Percentiles rank a stretch among this genome's conserved stretches.
Conservation (phyloP, 2,329 filamentous ascomycete genomes). For the Fusarium sarcochroum region DNA sequence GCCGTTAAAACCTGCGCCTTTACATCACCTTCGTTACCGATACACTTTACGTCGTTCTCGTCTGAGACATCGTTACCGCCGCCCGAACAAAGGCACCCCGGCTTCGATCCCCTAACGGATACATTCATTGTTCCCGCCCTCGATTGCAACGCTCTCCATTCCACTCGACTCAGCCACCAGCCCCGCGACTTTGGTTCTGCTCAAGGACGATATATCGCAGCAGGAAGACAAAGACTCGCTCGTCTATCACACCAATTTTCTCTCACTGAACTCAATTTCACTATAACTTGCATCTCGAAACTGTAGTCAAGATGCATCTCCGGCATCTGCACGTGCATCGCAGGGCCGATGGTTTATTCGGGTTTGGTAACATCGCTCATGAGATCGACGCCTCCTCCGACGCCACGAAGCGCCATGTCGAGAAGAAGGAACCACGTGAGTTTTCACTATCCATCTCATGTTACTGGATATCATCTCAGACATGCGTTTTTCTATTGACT, state of each 20-base stretch:
- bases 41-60: constrained; percentile 15
- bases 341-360: constrained; percentile 47
- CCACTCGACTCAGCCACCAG: constrained; percentile 43
- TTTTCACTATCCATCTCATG: not conserved
- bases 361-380: constrained; percentile 47
- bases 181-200: constrained; percentile 32
- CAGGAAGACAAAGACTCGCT: constrained; percentile 1
- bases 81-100: constrained; percentile 38
- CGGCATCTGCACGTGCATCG: constrained; percentile 50
- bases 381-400: constrained; percentile 35
- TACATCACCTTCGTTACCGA: constrained; percentile 24
- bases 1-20: constrained; percentile 24
- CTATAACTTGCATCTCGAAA: not conserved
- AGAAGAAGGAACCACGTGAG: constrained; percentile 37
- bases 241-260: not conserved
- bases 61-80: constrained; percentile 48
- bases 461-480: not conserved
- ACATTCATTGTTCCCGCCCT: constrained; percentile 49
- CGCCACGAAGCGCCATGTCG: constrained; percentile 21
- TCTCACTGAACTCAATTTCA: not conserved
- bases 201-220: constrained; percentile 36
- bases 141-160: constrained; percentile 47
- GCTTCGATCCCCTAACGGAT: constrained; percentile 42
- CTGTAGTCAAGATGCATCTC: constrained; percentile 49
- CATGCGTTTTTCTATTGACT: not conserved